Evolutionary conservation across 371 early-diverging fungal genomes (phyloP).

Genomic region (Mucor irregularis): DNA sequence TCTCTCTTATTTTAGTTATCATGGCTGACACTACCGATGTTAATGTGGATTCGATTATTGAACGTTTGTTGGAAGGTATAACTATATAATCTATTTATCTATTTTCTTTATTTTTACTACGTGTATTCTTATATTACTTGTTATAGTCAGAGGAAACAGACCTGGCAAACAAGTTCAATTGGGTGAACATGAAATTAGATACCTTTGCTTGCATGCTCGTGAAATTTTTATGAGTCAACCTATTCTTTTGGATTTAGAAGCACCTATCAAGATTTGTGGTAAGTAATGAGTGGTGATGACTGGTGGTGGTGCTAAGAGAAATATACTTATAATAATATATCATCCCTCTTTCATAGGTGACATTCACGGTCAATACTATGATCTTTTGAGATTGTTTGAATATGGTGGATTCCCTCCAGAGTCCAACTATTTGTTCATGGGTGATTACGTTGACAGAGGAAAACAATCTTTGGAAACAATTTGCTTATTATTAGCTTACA

Average conservation of each 20-base stretch:
- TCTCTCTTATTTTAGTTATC: not conserved
- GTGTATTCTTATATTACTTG: too few relatives aligned
- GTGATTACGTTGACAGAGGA: conserved; percentile 96
- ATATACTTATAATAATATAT: not conserved
- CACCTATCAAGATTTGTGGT: conserved; percentile 94
- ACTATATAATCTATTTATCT: not conserved
- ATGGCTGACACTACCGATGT: conserved; percentile 24
- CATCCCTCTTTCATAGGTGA: conserved; percentile 22
- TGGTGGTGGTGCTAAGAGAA: not conserved
- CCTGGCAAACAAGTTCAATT: conserved; percentile 85
- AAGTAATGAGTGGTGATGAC: conserved; percentile 2
- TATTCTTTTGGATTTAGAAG: conserved; percentile 89
- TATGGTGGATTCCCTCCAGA: conserved; percentile 92
- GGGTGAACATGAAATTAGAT: conserved; percentile 82
- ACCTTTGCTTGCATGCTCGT: conserved; percentile 81
- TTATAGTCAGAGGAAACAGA: conserved; percentile 84
- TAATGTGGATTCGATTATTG: conserved; percentile 40
- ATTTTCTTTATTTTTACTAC: not conserved
- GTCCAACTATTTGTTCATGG: conserved; percentile 90
- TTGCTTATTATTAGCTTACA: conserved; percentile 81
- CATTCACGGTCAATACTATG: conserved; percentile 92
- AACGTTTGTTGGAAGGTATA: conserved; percentile 38
- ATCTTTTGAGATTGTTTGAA: conserved; percentile 89
- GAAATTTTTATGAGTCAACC: conserved; percentile 94
- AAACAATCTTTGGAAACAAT: conserved; percentile 82